Conservation (phyloP, 208 protist species). For the Acanthamoeba sp. region DNA sequence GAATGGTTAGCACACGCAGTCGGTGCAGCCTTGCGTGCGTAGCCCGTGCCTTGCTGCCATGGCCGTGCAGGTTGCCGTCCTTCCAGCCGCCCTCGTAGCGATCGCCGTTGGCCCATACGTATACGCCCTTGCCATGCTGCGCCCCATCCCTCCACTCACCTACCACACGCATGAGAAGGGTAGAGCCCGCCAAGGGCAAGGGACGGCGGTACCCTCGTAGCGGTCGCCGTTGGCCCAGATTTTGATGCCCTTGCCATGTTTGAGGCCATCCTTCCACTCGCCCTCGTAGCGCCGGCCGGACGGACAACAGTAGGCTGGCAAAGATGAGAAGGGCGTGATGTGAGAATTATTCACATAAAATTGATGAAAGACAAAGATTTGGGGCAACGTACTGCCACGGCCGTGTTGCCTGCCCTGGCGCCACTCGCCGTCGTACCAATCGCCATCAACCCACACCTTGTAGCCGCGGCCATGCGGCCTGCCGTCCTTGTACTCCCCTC, state of each 20-base stretch:
- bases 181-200: neutral
- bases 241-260: constrained; percentile 34
- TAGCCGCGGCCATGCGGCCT: constrained; percentile 5
- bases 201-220: neutral
- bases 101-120: constrained; percentile 55
- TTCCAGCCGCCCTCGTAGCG: constrained; percentile 48
- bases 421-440: constrained; percentile 53
- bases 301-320: constrained; percentile 11
- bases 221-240: constrained; percentile 63
- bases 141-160: constrained; percentile 32
- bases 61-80: constrained; percentile 33
- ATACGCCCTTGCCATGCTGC: constrained; percentile 52
- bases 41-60: neutral
- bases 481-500: constrained; percentile 7
- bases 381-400: neutral
- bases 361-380: neutral
- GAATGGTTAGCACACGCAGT: neutral
- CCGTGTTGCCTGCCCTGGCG: constrained; percentile 44
- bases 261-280: constrained; percentile 46
- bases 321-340: neutral
- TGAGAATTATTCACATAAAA: neutral
- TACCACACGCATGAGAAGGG: neutral
- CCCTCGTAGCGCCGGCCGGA: constrained; percentile 54
- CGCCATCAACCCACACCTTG: constrained; percentile 24
- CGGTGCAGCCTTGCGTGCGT: too few relatives aligned